Base-by-base conservation (phyloP, 2,329 filamentous ascomycete species). In the Tolypocladium guangdongense region DNA sequence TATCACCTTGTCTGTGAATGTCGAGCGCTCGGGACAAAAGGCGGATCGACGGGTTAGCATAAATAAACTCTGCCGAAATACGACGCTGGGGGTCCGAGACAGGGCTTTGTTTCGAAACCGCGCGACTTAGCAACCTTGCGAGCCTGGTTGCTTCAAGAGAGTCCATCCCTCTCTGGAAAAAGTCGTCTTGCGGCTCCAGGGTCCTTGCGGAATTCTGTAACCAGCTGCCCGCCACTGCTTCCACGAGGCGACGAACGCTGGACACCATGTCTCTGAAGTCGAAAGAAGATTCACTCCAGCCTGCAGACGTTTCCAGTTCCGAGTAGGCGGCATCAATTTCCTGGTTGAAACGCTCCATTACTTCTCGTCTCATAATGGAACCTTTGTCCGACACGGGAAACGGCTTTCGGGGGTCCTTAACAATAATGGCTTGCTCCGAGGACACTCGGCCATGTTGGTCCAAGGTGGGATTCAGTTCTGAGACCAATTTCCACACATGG, bases 151-250 rank as follows among this genome's bases (percentile, higher is more conserved):
- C 58, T 32, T 66, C 61, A n/a, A 68, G 39, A 2, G 64, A 66
- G 36, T 66, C 62, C 61, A 66, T 62, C 1, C 64, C 64, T 12
- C 56, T 54, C 48, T 65, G 60, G 37, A 66, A 64, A 27, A 66
- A 60, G 51, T 66, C 63, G 20, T 66, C 39, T 14, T 20, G n/a
- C n/a, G 39, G 14, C n/a, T 43, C 39, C 7, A 43, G n/a, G 16
- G n/a, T 20, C 3, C 24, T 43, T 1, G 18, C 18, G 7, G 33
- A 35, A 35, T 35, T 35, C 5, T 43, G n/a, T 24, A 43, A 18
- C n/a, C 39, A 24, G 18, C 24, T 27, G 18, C 30, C 46, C 58
- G 3, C 43, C n/a, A 55, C 53, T 18, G 53, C 35, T 5, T 55
- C 37, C 5, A 63, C 49, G 18, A 61, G 52, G 3, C 54, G 30